Conservation (phyloP, 2,329 filamentous ascomycete genomes). For the Xylaria sp. region DNA sequence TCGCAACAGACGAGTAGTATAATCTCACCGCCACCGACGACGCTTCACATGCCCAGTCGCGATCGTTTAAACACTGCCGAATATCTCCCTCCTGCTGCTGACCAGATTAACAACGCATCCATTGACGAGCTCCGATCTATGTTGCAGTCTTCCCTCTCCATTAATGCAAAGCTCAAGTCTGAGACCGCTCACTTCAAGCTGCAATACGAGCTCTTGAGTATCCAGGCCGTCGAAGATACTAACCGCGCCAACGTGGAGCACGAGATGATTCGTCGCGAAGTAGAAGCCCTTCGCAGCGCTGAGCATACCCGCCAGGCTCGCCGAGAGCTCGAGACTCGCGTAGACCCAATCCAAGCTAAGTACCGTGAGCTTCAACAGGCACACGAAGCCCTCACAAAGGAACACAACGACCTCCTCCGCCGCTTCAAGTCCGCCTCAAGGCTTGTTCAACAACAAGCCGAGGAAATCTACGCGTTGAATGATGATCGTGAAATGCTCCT, state of each 20-base stretch:
- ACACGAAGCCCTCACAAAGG: constrained; percentile 69
- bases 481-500: constrained; percentile 81
- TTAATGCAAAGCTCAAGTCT: constrained; percentile 71
- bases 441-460: constrained; percentile 77
- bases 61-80: constrained; percentile 39
- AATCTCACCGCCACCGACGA: constrained; percentile 61
- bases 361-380: constrained; percentile 68
- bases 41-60: constrained; percentile 25
- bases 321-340: constrained; percentile 57
- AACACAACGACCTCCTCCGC: constrained; percentile 67
- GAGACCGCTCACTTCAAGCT: constrained; percentile 89
- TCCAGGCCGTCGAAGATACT: constrained; percentile 83
- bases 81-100: constrained; percentile 53
- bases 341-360: constrained; percentile 60
- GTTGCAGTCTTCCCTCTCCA: constrained; percentile 59
- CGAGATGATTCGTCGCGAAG: constrained; percentile 86
- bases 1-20: constrained; percentile 54
- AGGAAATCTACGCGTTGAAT: constrained; percentile 69
- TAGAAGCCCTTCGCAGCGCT: constrained; percentile 78
- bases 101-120: constrained; percentile 59
- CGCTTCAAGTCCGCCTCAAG: constrained; percentile 77
- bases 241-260: constrained; percentile 90
- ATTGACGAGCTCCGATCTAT: constrained; percentile 62
- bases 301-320: constrained; percentile 71
- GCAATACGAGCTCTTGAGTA: constrained; percentile 81